These are phyloP conservation scores for Rhododendron ferrugineum DNA, from an alignment of 148 eudicot genomes.

Conservation along the genomic window DNA sequence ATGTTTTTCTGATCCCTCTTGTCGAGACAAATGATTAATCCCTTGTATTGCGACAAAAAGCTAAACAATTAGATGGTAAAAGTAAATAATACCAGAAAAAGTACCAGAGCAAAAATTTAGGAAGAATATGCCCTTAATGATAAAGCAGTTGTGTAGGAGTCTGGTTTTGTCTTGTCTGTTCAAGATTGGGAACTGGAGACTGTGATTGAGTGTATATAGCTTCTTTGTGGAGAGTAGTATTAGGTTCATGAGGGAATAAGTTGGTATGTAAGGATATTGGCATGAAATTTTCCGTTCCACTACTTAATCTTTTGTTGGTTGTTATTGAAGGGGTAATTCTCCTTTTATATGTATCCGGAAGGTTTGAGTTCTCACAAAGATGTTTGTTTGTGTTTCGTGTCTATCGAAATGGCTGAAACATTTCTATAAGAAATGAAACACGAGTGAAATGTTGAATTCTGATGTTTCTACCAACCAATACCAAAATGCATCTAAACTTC, in stretches of 20 bases:
- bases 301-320: not conserved
- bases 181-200: not conserved
- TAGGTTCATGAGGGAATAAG: not conserved
- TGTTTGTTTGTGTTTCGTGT: not conserved
- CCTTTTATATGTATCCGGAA: not conserved
- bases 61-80: not conserved
- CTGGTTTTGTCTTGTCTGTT: not conserved
- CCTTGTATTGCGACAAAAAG: not conserved
- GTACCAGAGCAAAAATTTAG: not conserved
- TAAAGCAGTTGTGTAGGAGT: not conserved
- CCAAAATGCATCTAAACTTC: not conserved
- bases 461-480: not conserved
- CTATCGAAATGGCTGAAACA: not conserved
- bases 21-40: not conserved
- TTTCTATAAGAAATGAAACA: not conserved
- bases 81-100: not conserved
- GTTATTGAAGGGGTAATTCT: not conserved
- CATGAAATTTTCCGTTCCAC: not conserved
- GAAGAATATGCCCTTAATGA: not conserved
- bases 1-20: not conserved
- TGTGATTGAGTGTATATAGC: not conserved
- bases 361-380: not conserved
- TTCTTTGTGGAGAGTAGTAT: not conserved
- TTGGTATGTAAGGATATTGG: not conserved
- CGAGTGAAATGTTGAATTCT: not conserved